Conservation (phyloP, 768 basidiomycete genomes). For the Suillus alpinus region DNA sequence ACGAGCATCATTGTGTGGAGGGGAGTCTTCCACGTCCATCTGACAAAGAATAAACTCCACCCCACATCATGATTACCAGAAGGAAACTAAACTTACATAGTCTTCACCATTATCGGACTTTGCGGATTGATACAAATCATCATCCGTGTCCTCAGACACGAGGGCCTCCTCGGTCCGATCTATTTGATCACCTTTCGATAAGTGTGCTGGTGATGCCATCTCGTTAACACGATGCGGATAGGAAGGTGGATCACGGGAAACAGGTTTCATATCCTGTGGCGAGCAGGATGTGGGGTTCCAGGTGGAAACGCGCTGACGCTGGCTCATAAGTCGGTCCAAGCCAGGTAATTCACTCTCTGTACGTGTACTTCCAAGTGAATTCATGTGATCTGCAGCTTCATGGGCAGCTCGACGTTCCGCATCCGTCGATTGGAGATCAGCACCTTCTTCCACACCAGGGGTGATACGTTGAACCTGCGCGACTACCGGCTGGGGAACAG, state of each 20-base stretch:
- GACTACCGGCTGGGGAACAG: too few species aligned
- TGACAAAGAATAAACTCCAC: constrained; percentile 8
- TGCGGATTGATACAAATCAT: neutral
- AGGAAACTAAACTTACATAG: neutral
- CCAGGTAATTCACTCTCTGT: neutral
- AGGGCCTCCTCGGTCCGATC: too few species aligned
- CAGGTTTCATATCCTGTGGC: neutral
- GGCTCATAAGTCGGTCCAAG: neutral
- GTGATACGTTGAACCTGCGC: too few species aligned
- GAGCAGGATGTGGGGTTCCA: neutral
- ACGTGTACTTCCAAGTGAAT: neutral
- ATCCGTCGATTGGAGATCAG: neutral
- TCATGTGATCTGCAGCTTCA: neutral
- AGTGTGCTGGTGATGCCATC: neutral
- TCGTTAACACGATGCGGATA: neutral
- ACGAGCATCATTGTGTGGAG: constrained; percentile 10
- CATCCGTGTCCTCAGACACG: neutral
- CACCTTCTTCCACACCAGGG: neutral
- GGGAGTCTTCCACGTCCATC: constrained; percentile 18
- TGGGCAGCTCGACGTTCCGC: neutral
- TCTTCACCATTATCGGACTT: neutral
- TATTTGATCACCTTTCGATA: neutral
- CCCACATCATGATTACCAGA: neutral
- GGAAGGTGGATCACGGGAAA: neutral
- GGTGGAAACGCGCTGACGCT: neutral